Conservation (phyloP, 1,284 basidiomycete species). For the Sporisorium sorghi region DNA sequence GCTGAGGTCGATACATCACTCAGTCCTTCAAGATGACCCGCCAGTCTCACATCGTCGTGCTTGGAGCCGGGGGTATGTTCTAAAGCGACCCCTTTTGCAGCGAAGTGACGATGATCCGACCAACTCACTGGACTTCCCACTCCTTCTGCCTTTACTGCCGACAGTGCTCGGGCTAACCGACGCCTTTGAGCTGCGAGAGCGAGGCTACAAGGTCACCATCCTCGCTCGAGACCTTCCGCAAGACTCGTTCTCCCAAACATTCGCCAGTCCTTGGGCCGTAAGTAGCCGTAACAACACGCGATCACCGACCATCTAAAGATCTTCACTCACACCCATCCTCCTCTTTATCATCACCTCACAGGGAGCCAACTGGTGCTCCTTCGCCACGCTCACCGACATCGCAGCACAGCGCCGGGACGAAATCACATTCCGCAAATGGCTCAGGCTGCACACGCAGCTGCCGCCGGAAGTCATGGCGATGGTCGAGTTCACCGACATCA, state of each 20-base stretch:
- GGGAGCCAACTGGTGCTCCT: constrained; percentile 78
- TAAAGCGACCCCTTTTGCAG: neutral
- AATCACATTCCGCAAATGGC: constrained; percentile 51
- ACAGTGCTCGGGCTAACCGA: constrained; percentile 72
- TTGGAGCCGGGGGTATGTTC: constrained; percentile 58
- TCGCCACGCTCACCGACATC: constrained; percentile 70
- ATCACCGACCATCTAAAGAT: neutral
- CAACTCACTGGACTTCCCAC: neutral
- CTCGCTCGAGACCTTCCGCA: constrained; percentile 78
- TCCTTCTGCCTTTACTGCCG: neutral
- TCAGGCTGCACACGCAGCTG: constrained; percentile 35
- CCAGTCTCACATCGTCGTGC: constrained; percentile 35
- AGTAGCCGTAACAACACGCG: neutral
- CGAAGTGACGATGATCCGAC: neutral
- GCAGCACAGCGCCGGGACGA: constrained; percentile 39
- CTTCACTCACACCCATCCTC: neutral
- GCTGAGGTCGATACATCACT: neutral
- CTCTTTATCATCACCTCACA: neutral
- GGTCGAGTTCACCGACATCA: constrained; percentile 53
- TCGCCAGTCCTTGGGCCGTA: constrained; percentile 78
- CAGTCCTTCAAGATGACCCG: neutral
- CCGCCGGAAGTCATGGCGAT: constrained; percentile 48
- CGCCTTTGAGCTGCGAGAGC: constrained; percentile 70
- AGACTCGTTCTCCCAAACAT: constrained; percentile 75
- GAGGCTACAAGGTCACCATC: constrained; percentile 74